These are phyloP conservation scores for Phyllosticta paracitricarpa DNA, from an alignment of 2,329 filamentous ascomycete species.

Conservation along the genomic window DNA sequence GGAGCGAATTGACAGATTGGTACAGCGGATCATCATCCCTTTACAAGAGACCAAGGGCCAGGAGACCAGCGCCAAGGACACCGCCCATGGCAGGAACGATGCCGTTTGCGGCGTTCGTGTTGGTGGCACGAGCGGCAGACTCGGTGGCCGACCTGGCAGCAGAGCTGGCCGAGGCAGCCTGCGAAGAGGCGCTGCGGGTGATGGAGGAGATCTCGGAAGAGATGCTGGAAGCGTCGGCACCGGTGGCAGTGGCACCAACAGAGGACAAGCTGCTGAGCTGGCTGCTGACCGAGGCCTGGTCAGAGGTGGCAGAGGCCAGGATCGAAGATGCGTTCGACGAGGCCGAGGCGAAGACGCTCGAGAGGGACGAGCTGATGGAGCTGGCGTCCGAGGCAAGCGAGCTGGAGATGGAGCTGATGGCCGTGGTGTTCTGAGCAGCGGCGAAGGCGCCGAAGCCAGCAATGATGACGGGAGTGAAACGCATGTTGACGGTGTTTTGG, in stretches of 20 bases:
- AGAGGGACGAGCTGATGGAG: background rate
- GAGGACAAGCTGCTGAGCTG: slow-evolving; percentile 3
- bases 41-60: slow-evolving; percentile 9
- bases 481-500: slow-evolving; percentile 3
- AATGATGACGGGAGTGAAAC: slow-evolving; percentile 5
- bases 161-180: background rate
- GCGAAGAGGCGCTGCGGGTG: background rate
- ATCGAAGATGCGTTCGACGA: background rate
- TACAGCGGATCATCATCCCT: background rate
- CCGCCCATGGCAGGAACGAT: slow-evolving; percentile 4
- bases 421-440: slow-evolving; percentile 3
- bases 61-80: slow-evolving; percentile 6
- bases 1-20: background rate
- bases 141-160: background rate
- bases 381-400: slow-evolving; percentile 4
- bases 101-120: background rate
- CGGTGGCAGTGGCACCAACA: slow-evolving; percentile 4
- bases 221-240: background rate
- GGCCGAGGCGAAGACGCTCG: background rate
- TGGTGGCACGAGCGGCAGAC: background rate
- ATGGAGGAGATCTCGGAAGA: background rate
- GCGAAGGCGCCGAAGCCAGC: slow-evolving; percentile 3
- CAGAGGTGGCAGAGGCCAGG: background rate
- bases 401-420: background rate
- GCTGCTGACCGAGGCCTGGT: background rate